Evolutionary conservation across 2,329 filamentous ascomycete species (phyloP), one percentile per base, ranked within the genome.

Genomic region (Zymoseptoria ardabiliae): DNA sequence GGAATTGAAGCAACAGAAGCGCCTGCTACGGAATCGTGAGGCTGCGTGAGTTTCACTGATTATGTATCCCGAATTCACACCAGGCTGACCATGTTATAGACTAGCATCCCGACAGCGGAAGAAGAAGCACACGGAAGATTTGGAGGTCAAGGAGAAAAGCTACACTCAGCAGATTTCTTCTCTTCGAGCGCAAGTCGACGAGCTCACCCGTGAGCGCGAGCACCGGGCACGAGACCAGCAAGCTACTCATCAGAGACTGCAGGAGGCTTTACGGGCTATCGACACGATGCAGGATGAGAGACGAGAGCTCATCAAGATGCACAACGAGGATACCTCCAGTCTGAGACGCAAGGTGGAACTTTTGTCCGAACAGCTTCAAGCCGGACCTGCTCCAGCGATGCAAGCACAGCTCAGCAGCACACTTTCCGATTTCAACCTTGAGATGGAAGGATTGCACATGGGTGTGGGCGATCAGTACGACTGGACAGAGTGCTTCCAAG

Each of bases 1-100:
- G 82, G 92, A 97, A 78, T 82, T 99, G 70, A 99, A 99, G 84
- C 91, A 96, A 74, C 94, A 97, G 76, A 97, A 97, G 82, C 87
- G 94, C 62, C 81, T 99, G 63, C 81, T 99, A 64, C 85, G 94
- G 71, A 99, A 99, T 78, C 86, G 94, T 71, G 93, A 97, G 79
- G 94, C 94, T 76, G 94, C 94, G 91, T 96, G 86, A 71, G 79
- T 78, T 66, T 52, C 25, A 49, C 52, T 30, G 49, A 50, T 59
- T 51, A n/a, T 67, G 60, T 56, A 52, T 21, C 23, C 9, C 20
- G 11, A 51, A 4, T 21, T 17, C 45, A 45, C 25, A 17, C 28
- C 28, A 28, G 35, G 55, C 67, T 71, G 58, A 72, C 61, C 30
- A 23, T 25, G 57, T 70, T 7, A 62, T 60, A 96, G 91, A 66